A percentile compares a stretch with the other conserved stretches of the same genome.
Evolutionary conservation across 345 rosid genomes (phyloP).

Genomic region (Camelina neglecta): DNA sequence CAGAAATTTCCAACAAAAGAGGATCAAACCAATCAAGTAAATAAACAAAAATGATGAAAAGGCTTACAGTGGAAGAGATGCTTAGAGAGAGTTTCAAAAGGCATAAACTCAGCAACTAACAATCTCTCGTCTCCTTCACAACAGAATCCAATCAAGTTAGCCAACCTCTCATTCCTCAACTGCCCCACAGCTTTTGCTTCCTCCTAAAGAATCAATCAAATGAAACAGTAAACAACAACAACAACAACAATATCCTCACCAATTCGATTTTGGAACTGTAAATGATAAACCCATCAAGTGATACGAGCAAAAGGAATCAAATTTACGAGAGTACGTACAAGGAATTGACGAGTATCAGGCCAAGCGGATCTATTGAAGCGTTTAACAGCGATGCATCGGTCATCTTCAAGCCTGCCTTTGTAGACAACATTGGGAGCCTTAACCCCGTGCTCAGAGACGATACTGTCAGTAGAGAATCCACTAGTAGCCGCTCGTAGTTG

Average conservation of each 20-base stretch:
- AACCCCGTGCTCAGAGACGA: slow-evolving; percentile 88
- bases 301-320: slow-evolving; percentile 15
- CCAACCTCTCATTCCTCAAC: slow-evolving; percentile 71
- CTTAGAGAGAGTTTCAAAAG: slow-evolving; percentile 83
- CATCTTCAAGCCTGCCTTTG: slow-evolving; percentile 70
- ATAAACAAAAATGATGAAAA: neutral
- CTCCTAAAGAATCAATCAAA: slow-evolving; percentile 53
- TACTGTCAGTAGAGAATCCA: slow-evolving; percentile 67
- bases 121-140: slow-evolving; percentile 83
- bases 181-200: slow-evolving; percentile 82
- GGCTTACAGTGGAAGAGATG: slow-evolving; percentile 82
- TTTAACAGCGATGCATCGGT: slow-evolving; percentile 70
- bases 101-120: slow-evolving; percentile 88
- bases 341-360: slow-evolving; percentile 89
- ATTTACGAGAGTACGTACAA: slow-evolving; percentile 47
- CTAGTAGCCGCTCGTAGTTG: slow-evolving; percentile 68
- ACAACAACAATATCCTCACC: neutral
- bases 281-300: slow-evolving; percentile 19
- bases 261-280: neutral
- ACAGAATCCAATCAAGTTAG: slow-evolving; percentile 80
- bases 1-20: slow-evolving; percentile 22
- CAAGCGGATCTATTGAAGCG: slow-evolving; percentile 80
- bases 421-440: slow-evolving; percentile 89
- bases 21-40: slow-evolving; percentile 21
- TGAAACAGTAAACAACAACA: slow-evolving; percentile 26